Evolutionary conservation across 352 stramenopile genomes (phyloP).

Genomic region (Globisporangium orthogonon): DNA sequence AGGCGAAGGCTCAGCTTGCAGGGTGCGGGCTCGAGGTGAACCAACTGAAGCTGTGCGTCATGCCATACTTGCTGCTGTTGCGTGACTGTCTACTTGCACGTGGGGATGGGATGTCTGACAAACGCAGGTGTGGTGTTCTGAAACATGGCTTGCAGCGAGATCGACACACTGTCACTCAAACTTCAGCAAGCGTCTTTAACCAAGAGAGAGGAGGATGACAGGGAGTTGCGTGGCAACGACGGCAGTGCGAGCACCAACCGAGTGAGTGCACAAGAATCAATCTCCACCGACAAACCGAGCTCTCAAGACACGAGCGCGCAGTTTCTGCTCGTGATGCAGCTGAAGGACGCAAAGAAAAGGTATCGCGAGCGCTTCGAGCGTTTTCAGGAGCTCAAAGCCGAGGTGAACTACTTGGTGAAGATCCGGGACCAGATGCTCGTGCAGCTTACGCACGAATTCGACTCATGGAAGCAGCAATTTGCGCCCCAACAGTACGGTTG

Average conservation of each 20-base stretch:
- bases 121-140: neutral
- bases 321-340: constrained; percentile 27
- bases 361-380: constrained; percentile 40
- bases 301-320: neutral
- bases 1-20: constrained; percentile 27
- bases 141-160: constrained; percentile 22
- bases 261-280: neutral
- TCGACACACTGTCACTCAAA: constrained; percentile 33
- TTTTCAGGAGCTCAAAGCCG: constrained; percentile 48
- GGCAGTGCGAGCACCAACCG: neutral
- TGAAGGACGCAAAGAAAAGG: constrained; percentile 55
- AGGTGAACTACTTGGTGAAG: constrained; percentile 44
- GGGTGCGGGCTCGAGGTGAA: constrained; percentile 44
- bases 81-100: neutral
- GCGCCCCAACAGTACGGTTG: neutral
- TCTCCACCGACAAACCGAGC: neutral
- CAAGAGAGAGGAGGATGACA: neutral
- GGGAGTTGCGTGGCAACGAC: neutral
- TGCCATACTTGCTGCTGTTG: neutral
- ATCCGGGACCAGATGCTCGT: constrained; percentile 63
- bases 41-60: constrained; percentile 49
- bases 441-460: constrained; percentile 43
- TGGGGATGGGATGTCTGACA: neutral
- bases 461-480: constrained; percentile 26
- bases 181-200: constrained; percentile 15